Conservation (phyloP, 2,329 filamentous ascomycete genomes). For the Helminthosporium solani region DNA sequence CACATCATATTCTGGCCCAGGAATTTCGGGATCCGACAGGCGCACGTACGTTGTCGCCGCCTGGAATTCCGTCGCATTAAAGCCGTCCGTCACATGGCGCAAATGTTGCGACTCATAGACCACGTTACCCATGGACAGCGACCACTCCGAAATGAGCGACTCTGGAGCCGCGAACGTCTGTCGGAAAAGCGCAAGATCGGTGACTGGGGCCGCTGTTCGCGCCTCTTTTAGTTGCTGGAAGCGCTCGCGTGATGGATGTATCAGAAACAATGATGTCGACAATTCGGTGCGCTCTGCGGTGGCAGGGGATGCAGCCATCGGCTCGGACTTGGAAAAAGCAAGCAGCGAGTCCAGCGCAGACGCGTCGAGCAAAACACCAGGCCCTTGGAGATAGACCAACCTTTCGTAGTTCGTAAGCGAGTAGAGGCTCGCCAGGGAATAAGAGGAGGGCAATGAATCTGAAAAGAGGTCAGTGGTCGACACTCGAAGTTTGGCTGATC, state of each 20-base stretch:
- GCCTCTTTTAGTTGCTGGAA: slow-evolving; percentile 34
- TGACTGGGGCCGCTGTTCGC: slow-evolving; percentile 24
- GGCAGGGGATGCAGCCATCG: slow-evolving; percentile 39
- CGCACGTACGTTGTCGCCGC: slow-evolving; percentile 48
- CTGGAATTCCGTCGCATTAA: slow-evolving; percentile 50
- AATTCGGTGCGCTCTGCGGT: slow-evolving; percentile 31
- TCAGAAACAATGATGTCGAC: slow-evolving; percentile 41
- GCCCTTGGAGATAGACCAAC: slow-evolving; percentile 47
- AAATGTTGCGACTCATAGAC: slow-evolving; percentile 39
- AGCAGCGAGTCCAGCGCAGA: slow-evolving; percentile 48
- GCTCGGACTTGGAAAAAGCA: slow-evolving; percentile 42
- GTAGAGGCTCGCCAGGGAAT: slow-evolving; percentile 49
- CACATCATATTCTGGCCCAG: slow-evolving; percentile 54
- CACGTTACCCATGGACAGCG: slow-evolving; percentile 41
- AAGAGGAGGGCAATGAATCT: slow-evolving; percentile 39
- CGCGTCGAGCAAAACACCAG: slow-evolving; percentile 49
- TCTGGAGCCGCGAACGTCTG: slow-evolving; percentile 29
- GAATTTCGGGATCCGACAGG: slow-evolving; percentile 50
- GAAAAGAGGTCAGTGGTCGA: slow-evolving; percentile 6
- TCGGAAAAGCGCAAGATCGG: slow-evolving; percentile 39
- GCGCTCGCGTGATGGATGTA: slow-evolving; percentile 37
- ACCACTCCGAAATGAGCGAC: slow-evolving; percentile 43
- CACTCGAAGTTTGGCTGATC: neutral
- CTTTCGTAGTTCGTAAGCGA: slow-evolving; percentile 49
- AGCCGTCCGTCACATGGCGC: slow-evolving; percentile 33